Percentiles rank a stretch among this genome's conserved stretches.
These are phyloP conservation scores for Megacollybia marginata DNA, from an alignment of 768 basidiomycete species.

Conservation along the genomic window DNA sequence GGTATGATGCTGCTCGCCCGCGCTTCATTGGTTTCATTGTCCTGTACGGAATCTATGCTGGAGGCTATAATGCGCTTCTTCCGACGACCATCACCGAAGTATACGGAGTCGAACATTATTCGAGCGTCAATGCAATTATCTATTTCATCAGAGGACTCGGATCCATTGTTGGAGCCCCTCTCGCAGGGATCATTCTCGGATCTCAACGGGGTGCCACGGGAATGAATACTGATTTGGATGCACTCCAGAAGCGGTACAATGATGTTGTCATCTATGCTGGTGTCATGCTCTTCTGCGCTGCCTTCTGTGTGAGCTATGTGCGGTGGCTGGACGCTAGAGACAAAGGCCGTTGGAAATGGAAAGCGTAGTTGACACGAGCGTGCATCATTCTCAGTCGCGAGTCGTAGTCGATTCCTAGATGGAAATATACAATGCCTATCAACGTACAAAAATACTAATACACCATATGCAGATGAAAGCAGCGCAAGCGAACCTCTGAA, in stretches of 20 bases:
- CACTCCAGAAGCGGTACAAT: slow-evolving; percentile 24
- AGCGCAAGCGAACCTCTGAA: too few species aligned
- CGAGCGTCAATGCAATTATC: slow-evolving; percentile 31
- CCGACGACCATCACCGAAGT: slow-evolving; percentile 37
- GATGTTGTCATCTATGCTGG: slow-evolving; percentile 32
- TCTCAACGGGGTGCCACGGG: slow-evolving; percentile 10
- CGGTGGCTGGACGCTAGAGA: slow-evolving; percentile 33
- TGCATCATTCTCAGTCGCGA: too few species aligned
- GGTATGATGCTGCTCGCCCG: slow-evolving; percentile 28
- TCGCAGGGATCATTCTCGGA: slow-evolving; percentile 34
- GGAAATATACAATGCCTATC: too few species aligned
- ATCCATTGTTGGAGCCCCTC: slow-evolving; percentile 31
- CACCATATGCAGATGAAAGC: too few species aligned
- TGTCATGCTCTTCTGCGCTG: slow-evolving; percentile 25
- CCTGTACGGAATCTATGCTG: slow-evolving; percentile 34
- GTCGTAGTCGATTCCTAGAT: too few species aligned
- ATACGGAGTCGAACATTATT: slow-evolving; percentile 34
- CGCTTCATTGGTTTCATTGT: slow-evolving; percentile 34
- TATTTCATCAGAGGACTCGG: slow-evolving; percentile 37
- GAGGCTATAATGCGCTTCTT: slow-evolving; percentile 36
- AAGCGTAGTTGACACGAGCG: slow-evolving; percentile 17
- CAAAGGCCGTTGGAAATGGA: slow-evolving; percentile 33
- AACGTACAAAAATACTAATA: too few species aligned
- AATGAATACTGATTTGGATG: not conserved
- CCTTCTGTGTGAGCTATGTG: slow-evolving; percentile 31